Evolutionary conservation across 352 stramenopile genomes (phyloP), one percentile per base, ranked within the genome.

Genomic region (Aphanomyces cochlioides): DNA sequence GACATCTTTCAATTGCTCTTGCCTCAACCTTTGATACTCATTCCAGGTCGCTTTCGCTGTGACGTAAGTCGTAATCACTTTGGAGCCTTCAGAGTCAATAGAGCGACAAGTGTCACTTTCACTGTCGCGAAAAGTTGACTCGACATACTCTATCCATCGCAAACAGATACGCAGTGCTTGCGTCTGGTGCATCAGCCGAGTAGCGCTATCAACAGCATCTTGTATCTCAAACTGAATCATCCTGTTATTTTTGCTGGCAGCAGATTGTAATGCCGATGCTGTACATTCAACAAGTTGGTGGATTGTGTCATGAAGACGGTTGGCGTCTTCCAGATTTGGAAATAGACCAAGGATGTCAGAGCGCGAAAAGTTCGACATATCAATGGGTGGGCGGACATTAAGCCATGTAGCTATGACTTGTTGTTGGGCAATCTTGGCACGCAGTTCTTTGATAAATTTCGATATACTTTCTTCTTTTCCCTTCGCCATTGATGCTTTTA

Each of bases 81-180:
- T 10, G 59, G 28, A 8, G 59, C 59, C 59, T 43, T 56, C 59
- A 6, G 39, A 28, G 28, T 67, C 59, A 8, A 67, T 13, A 2
- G 39, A 41, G 15, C 41, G 41, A 19, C 41, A 48, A 8, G 39
- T 39, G 19, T 54, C 59, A n/a, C 59, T 67, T 17, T 56, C 2
- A 45, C 59, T 67, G 19, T 67, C 59, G 39, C 59, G 59, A 40
- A 56, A 67, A 12, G 59, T 50, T 19, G 39, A 41, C 39, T 67
- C 59, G 3, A 56, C 39, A 28, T 56, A 56, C 19, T 67, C 21
- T 13, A 56, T 54, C 59, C 59, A 67, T 40, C 28, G 19, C 8
- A 48, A 17, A 3, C 3, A 17, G 8, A 43, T 19, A 5, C 6
- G 4, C 7, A 67, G 10, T 12, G n/a, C 39, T 10, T 67, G 39